Conservation (phyloP, 2,329 filamentous ascomycete genomes). For the Corinectria fuckeliana region DNA sequence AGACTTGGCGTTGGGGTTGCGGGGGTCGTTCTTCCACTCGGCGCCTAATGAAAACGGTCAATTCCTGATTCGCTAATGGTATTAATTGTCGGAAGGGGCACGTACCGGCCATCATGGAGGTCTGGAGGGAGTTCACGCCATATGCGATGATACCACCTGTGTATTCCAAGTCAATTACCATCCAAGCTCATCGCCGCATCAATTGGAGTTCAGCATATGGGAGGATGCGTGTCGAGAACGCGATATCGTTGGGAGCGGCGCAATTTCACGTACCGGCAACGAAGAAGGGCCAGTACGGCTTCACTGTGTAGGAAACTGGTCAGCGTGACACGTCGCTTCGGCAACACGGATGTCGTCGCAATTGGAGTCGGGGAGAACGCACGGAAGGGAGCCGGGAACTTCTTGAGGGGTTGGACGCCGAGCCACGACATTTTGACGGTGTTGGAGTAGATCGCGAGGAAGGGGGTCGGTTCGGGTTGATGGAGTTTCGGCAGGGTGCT, state of each 20-base stretch:
- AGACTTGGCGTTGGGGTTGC: constrained; percentile 72
- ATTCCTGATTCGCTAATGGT: constrained; percentile 13
- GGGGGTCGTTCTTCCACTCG: constrained; percentile 96
- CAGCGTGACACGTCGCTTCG: constrained; percentile 36
- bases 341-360: constrained; percentile 29
- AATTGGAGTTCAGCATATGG: constrained; percentile 26
- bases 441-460: constrained; percentile 46
- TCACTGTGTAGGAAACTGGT: constrained; percentile 63
- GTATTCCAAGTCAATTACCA: constrained; percentile 34
- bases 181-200: constrained; percentile 26
- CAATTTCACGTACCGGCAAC: constrained; percentile 76
- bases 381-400: constrained; percentile 82
- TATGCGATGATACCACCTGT: constrained; percentile 85
- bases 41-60: constrained; percentile 65
- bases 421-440: constrained; percentile 75
- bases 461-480: constrained; percentile 45
- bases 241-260: constrained; percentile 22
- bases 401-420: constrained; percentile 71
- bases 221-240: constrained; percentile 12
- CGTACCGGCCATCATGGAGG: constrained; percentile 77
- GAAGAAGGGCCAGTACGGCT: constrained; percentile 93
- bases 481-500: constrained; percentile 40
- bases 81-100: constrained; percentile 6
- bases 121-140: constrained; percentile 86
- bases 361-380: constrained; percentile 55